Evolutionary conservation across 1,284 basidiomycete species (phyloP).

Genomic region (Ceratobasidium theobromae): DNA sequence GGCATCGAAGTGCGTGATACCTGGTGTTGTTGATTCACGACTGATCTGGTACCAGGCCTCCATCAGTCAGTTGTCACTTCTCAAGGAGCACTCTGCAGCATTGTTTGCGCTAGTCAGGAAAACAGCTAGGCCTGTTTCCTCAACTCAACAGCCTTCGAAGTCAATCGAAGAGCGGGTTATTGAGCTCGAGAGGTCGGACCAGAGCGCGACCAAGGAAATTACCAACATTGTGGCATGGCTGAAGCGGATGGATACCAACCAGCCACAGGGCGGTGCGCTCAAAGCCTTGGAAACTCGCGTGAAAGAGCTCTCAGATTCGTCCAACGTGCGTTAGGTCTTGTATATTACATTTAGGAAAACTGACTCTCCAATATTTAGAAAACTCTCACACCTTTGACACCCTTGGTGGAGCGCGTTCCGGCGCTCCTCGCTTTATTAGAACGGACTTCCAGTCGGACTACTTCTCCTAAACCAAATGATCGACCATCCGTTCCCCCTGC

Average conservation of each 20-base stretch:
- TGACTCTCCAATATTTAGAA: neutral
- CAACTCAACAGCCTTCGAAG: neutral
- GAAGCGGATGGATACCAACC: neutral
- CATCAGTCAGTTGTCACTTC: neutral
- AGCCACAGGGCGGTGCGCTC: too few relatives aligned
- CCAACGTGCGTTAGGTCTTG: neutral
- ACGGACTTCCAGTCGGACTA: neutral
- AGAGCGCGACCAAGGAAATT: constrained; percentile 2
- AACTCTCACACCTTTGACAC: neutral
- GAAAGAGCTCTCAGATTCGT: neutral
- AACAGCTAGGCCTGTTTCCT: neutral
- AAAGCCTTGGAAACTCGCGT: too few relatives aligned
- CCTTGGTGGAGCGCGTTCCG: neutral
- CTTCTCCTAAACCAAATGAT: neutral
- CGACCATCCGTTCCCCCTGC: neutral
- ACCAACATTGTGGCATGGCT: neutral
- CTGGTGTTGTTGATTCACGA: neutral
- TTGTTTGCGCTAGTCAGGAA: neutral
- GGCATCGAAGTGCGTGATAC: neutral
- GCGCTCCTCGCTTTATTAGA: neutral
- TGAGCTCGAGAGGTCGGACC: neutral
- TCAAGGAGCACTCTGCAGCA: neutral
- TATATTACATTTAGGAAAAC: neutral
- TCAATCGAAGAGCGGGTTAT: neutral
- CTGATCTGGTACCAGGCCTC: neutral